Evolutionary conservation across 208 protist species (phyloP).

Genomic region (Acanthamoeba royreba): DNA sequence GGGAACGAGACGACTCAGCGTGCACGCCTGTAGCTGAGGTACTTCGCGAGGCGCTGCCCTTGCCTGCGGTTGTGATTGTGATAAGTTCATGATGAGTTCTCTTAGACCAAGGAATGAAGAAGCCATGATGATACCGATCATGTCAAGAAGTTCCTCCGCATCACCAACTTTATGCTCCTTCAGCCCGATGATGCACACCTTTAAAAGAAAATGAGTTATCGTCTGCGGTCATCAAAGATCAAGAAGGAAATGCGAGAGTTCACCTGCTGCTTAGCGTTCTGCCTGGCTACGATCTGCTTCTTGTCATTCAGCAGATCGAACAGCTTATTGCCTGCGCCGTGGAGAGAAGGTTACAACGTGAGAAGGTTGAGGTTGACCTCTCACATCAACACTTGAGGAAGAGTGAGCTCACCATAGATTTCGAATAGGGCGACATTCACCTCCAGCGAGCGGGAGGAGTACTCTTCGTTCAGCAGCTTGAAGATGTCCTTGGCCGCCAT

Average conservation of each 20-base stretch:
- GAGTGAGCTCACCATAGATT: neutral
- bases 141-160: neutral
- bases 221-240: neutral
- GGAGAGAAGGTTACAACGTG: neutral
- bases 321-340: neutral
- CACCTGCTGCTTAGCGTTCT: conserved; percentile 37
- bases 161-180: neutral
- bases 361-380: neutral
- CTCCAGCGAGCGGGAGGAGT: neutral
- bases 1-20: conserved; percentile 79
- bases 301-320: conserved; percentile 30
- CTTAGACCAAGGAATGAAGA: neutral
- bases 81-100: neutral
- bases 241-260: neutral
- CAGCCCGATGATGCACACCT: neutral
- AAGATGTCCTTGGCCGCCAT: conserved; percentile 37
- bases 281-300: neutral
- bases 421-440: conserved; percentile 21
- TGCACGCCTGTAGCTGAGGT: conserved; percentile 89
- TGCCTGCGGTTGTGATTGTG: neutral
- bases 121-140: neutral
- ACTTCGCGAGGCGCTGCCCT: conserved; percentile 84
- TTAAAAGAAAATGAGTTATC: neutral
- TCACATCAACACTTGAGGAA: neutral
- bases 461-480: neutral